A percentile compares a stretch with the other conserved stretches of the same genome.
phyloP scores from a whole-genome alignment of 768 basidiomycete species.

The Neoboletus brunneissimus region DNA sequence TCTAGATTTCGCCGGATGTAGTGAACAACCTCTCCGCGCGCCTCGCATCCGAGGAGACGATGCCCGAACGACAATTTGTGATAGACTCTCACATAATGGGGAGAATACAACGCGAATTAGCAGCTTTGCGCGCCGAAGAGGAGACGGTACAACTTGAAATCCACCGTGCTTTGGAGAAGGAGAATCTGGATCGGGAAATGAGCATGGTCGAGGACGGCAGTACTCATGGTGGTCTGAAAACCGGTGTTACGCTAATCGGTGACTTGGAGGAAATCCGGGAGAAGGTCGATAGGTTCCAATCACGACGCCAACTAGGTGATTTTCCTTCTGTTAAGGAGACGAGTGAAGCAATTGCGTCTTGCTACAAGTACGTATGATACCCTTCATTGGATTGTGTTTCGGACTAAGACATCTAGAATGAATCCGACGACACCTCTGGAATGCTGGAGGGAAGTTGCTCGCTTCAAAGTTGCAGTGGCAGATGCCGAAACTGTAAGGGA shows the following conservation, averaged over 20 bases:
- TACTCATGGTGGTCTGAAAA: conserved; percentile 47
- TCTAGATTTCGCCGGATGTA: conserved; percentile 79
- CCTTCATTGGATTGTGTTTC: background rate
- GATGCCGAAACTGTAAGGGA: conserved; percentile 62
- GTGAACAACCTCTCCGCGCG: conserved; percentile 75
- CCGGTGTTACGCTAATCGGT: conserved; percentile 60
- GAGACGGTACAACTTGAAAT: conserved; percentile 69
- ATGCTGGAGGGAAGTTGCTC: conserved; percentile 70
- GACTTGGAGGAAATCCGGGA: conserved; percentile 73
- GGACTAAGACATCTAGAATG: conserved; percentile 22
- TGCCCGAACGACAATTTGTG: conserved; percentile 66
- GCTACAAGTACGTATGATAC: conserved; percentile 55
- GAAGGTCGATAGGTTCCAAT: conserved; percentile 71
- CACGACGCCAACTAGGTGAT: conserved; percentile 50
- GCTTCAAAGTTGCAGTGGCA: conserved; percentile 68
- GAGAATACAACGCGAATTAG: conserved; percentile 67
- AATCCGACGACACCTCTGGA: conserved; percentile 58
- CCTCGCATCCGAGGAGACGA: conserved; percentile 53
- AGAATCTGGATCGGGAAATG: conserved; percentile 79
- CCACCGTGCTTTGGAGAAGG: conserved; percentile 76
- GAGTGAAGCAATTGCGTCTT: conserved; percentile 62
- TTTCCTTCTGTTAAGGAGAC: conserved; percentile 55
- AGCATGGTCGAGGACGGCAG: conserved; percentile 44
- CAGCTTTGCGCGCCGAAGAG: conserved; percentile 65
- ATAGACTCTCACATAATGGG: conserved; percentile 72